A percentile compares a stretch with the other conserved stretches of the same genome.
These are phyloP conservation scores for Coniosporium tulheliwenetii DNA, from an alignment of 2,329 filamentous ascomycete genomes.

Conservation along the genomic window DNA sequence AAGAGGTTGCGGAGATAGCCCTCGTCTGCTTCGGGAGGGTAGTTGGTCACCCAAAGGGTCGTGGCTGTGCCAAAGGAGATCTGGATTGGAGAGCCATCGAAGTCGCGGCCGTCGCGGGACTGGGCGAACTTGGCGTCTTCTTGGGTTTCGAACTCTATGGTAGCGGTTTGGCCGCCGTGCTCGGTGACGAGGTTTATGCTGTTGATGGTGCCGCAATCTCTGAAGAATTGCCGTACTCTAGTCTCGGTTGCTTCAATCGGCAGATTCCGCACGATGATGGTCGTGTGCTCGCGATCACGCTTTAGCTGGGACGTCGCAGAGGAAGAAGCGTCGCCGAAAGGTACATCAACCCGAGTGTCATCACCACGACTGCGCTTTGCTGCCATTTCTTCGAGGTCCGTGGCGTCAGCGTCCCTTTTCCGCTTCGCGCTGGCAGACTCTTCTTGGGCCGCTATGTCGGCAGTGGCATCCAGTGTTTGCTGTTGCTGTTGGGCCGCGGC, in stretches of 20 bases:
- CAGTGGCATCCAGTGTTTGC: constrained; percentile 13
- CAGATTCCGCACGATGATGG: constrained; percentile 65
- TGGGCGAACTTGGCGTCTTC: constrained; percentile 73
- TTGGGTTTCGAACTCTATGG: constrained; percentile 70
- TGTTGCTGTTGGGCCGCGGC: constrained; percentile 26
- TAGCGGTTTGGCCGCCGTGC: constrained; percentile 47
- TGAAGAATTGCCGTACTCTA: constrained; percentile 77
- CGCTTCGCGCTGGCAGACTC: constrained; percentile 40
- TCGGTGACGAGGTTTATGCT: constrained; percentile 55
- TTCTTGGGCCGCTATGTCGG: constrained; percentile 9
- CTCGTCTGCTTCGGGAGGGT: constrained; percentile 62
- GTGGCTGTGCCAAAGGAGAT: constrained; percentile 62
- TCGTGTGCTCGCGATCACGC: constrained; percentile 82
- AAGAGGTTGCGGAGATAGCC: constrained; percentile 53
- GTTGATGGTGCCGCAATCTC: constrained; percentile 74
- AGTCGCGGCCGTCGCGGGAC: constrained; percentile 64
- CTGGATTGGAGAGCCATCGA: constrained; percentile 56
- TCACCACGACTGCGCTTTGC: constrained; percentile 52
- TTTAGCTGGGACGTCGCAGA: constrained; percentile 33
- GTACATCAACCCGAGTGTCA: constrained; percentile 13
- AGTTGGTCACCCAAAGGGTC: constrained; percentile 85
- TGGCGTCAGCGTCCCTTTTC: constrained; percentile 50
- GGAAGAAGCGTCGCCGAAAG: constrained; percentile 18
- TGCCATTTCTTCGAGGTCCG: constrained; percentile 33
- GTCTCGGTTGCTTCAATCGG: constrained; percentile 54